Evolutionary conservation across 495 filamentous ascomycete genomes (phyloP).

Genomic region (Penicillium ochrochloron): DNA sequence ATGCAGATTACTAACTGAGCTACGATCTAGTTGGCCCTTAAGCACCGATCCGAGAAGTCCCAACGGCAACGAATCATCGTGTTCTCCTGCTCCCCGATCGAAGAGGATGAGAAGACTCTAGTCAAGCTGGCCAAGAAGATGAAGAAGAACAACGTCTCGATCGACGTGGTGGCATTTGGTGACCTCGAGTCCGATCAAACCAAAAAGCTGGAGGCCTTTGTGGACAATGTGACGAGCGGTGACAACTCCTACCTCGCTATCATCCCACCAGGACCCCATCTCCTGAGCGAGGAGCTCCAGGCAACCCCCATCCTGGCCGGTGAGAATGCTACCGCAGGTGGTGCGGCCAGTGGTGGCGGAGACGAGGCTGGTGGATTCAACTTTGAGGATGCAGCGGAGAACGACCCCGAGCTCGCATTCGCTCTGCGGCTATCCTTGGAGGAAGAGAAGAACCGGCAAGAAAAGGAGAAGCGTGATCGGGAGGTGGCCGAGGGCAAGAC

Average conservation of each 20-base stretch:
- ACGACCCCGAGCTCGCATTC: constrained; percentile 90
- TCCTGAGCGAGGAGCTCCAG: constrained; percentile 90
- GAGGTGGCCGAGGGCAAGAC: constrained; percentile 73
- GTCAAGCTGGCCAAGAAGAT: constrained; percentile 94
- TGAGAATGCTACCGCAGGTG: constrained; percentile 61
- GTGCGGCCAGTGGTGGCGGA: constrained; percentile 58
- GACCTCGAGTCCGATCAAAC: constrained; percentile 89
- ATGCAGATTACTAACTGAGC: constrained; percentile 8
- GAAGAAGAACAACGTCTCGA: constrained; percentile 92
- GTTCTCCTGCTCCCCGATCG: constrained; percentile 91
- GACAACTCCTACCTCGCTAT: constrained; percentile 91
- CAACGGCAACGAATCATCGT: constrained; percentile 94
- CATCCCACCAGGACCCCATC: constrained; percentile 86
- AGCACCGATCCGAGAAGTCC: constrained; percentile 96
- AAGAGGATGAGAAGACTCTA: constrained; percentile 84
- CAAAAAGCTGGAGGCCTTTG: constrained; percentile 90
- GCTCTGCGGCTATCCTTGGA: constrained; percentile 98
- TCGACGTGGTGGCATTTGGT: constrained; percentile 94
- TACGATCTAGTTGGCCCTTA: constrained; percentile 78
- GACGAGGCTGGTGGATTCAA: constrained; percentile 75
- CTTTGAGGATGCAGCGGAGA: constrained; percentile 60
- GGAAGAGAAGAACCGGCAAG: constrained; percentile 92
- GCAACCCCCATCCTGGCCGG: constrained; percentile 87
- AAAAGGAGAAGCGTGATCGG: constrained; percentile 77
- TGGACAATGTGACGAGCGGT: constrained; percentile 85